These are phyloP conservation scores for Ilyonectria destructans DNA, from an alignment of 2,329 filamentous ascomycete genomes.

Conservation along the genomic window DNA sequence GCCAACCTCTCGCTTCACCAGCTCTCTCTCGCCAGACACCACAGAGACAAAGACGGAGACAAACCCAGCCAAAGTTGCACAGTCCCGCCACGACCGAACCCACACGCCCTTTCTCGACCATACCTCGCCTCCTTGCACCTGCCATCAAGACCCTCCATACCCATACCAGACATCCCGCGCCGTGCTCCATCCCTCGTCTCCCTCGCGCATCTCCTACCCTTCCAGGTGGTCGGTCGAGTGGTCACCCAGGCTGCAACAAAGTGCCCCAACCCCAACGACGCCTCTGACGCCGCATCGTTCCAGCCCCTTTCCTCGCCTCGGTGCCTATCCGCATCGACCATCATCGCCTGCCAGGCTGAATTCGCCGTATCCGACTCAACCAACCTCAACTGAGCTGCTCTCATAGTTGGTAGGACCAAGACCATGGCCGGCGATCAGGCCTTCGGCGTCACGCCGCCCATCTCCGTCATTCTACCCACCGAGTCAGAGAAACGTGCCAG, in stretches of 20 bases:
- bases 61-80: constrained; percentile 12
- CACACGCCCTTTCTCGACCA: constrained; percentile 15
- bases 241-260: constrained; percentile 9
- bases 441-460: constrained; percentile 85
- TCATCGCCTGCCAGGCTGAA: neutral
- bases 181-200: constrained; percentile 11
- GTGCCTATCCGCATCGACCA: neutral
- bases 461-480: constrained; percentile 84
- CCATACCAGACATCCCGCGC: constrained; percentile 22
- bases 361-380: neutral
- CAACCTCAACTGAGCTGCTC: constrained; percentile 21
- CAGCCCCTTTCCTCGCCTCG: constrained; percentile 1
- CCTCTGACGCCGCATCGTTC: neutral
- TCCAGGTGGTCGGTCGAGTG: neutral
- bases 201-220: neutral
- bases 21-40: constrained; percentile 19
- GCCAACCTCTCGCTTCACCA: constrained; percentile 18
- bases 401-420: constrained; percentile 14
- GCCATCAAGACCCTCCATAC: constrained; percentile 13
- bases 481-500: constrained; percentile 83
- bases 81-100: constrained; percentile 6
- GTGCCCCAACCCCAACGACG: neutral
- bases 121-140: constrained; percentile 18
- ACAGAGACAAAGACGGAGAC: constrained; percentile 6
- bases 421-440: constrained; percentile 58